Percentiles rank a stretch among this genome's conserved stretches.
Evolutionary conservation across 306 rosid genomes (phyloP).

Genomic region (Purshia tridentata): DNA sequence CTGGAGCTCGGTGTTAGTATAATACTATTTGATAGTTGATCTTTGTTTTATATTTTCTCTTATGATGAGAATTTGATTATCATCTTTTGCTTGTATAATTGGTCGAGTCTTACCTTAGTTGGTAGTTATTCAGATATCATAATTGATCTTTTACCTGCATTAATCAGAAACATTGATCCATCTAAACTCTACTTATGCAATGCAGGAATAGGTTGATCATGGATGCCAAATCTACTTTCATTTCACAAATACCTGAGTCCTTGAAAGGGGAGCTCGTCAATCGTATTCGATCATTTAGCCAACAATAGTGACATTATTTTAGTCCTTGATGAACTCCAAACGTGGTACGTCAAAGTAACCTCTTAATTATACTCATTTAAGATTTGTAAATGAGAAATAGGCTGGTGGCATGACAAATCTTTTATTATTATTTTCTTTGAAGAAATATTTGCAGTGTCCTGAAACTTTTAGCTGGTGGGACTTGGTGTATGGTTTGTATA

Average conservation of each 20-base stretch:
- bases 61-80: too few relatives aligned
- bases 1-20: too few relatives aligned
- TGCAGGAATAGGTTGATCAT: conserved; percentile 65
- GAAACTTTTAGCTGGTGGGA: conserved; percentile 33
- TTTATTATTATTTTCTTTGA: conserved; percentile 3
- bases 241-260: conserved; percentile 61
- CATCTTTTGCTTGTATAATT: background rate
- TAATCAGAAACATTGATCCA: conserved; percentile 1
- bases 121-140: background rate
- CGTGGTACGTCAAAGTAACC: conserved; percentile 27
- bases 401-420: conserved; percentile 24
- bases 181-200: conserved; percentile 8
- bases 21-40: too few relatives aligned
- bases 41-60: background rate
- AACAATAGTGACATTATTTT: conserved; percentile 41
- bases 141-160: background rate
- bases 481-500: conserved; percentile 45
- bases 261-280: conserved; percentile 58
- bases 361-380: conserved; percentile 4
- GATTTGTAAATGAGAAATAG: conserved; percentile 12
- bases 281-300: conserved; percentile 54
- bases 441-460: conserved; percentile 42
- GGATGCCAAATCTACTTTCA: conserved; percentile 53
- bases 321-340: conserved; percentile 33
- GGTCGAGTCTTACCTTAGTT: background rate